Evolutionary conservation across 148 eudicot species (phyloP).

Genomic region (Selenicereus undatus): DNA sequence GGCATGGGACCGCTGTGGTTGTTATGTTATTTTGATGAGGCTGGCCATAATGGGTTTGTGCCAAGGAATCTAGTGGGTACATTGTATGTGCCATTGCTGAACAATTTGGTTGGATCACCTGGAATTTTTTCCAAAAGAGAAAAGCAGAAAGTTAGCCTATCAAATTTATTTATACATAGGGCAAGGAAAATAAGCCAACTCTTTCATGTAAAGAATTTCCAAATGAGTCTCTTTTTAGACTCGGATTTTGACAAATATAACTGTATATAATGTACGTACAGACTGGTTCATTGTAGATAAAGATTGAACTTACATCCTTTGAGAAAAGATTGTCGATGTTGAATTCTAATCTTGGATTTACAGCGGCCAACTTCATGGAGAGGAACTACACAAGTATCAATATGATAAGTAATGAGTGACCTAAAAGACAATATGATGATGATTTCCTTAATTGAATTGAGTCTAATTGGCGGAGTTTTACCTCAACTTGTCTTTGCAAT

Average conservation of each 20-base stretch:
- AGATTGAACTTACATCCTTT: constrained; percentile 53
- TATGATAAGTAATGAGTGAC: neutral
- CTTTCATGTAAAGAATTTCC: neutral
- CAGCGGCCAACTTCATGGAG: constrained; percentile 81
- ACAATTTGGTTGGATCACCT: constrained; percentile 55
- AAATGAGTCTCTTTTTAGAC: neutral
- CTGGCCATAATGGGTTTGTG: constrained; percentile 45
- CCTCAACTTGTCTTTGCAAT: constrained; percentile 94
- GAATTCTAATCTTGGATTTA: constrained; percentile 50
- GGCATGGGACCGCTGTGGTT: constrained; percentile 23
- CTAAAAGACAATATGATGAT: neutral
- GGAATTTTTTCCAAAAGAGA: constrained; percentile 1
- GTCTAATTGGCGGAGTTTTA: constrained; percentile 16
- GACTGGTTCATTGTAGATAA: neutral
- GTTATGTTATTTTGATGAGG: constrained; percentile 40
- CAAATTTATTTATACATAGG: neutral
- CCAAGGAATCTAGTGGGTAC: constrained; percentile 46
- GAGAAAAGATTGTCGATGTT: constrained; percentile 40
- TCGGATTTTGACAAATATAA: neutral
- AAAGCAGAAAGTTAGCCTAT: neutral
- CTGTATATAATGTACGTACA: neutral
- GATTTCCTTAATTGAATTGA: neutral
- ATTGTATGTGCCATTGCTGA: constrained; percentile 34
- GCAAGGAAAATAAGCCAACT: neutral
- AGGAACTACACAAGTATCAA: constrained; percentile 43